A percentile compares a stretch with the other conserved stretches of the same genome.
phyloP scores from a whole-genome alignment of 805 yeast genomes.

The Debaryomyces castellii region DNA sequence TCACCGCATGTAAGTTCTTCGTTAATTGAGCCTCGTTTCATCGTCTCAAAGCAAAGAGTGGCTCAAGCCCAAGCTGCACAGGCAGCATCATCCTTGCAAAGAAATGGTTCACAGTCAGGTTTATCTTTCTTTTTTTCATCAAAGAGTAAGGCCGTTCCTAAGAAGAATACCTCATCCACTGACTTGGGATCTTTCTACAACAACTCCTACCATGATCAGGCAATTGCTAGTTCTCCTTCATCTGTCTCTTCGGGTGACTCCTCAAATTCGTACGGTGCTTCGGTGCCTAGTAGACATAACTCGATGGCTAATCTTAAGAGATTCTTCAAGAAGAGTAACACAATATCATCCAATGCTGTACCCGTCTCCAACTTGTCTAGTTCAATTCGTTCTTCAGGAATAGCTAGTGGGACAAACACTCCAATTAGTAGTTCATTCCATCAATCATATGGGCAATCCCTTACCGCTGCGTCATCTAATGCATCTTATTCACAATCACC shows the following conservation, averaged over 20 bases:
- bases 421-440: constrained; percentile 12
- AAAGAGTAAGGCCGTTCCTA: constrained; percentile 33
- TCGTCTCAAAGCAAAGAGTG: constrained; percentile 75
- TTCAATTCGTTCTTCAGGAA: constrained; percentile 21
- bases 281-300: constrained; percentile 59
- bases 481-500: constrained; percentile 37
- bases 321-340: constrained; percentile 55
- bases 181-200: constrained; percentile 43
- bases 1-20: constrained; percentile 63
- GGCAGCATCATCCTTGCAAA: constrained; percentile 30
- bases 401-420: constrained; percentile 8
- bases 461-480: constrained; percentile 31
- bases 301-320: constrained; percentile 78
- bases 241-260: constrained; percentile 40
- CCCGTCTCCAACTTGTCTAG: constrained; percentile 23
- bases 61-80: constrained; percentile 48
- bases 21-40: constrained; percentile 80
- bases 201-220: constrained; percentile 30
- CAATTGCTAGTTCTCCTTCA: constrained; percentile 29
- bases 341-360: constrained; percentile 15
- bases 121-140: constrained; percentile 50
- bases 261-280: constrained; percentile 12
- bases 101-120: constrained; percentile 46
- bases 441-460: constrained; percentile 18
- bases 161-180: constrained; percentile 35